A percentile compares a stretch with the other conserved stretches of the same genome.
phyloP scores from a whole-genome alignment of 2,329 filamentous ascomycete species.

The Fusarium concolor region DNA sequence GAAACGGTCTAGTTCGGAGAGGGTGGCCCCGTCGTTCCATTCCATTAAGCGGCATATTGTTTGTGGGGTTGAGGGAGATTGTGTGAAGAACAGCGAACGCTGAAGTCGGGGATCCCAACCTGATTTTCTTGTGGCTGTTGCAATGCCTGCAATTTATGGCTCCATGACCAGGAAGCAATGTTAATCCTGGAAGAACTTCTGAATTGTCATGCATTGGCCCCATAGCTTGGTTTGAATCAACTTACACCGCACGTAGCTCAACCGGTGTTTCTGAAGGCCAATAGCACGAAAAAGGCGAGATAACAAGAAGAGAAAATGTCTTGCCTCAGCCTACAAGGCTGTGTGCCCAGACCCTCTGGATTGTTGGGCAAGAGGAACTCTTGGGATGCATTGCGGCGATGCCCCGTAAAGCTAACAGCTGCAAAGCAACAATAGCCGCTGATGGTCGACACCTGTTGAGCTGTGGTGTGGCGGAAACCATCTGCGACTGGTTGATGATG shows the following conservation, averaged over 20 bases:
- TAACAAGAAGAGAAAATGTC: conserved; percentile 2
- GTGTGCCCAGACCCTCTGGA: conserved; percentile 4
- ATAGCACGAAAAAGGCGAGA: conserved; percentile 8
- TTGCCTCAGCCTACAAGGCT: conserved; percentile 11
- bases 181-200: conserved; percentile 3
- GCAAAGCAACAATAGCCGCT: conserved; percentile 9
- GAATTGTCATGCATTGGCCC: conserved; percentile 6
- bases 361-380: neutral
- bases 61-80: conserved; percentile 39
- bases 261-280: neutral
- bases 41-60: conserved; percentile 27
- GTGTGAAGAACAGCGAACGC: conserved; percentile 9
- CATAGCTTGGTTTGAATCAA: conserved; percentile 13
- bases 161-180: conserved; percentile 8
- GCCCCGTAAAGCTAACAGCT: conserved; percentile 8
- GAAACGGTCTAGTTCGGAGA: conserved; percentile 18
- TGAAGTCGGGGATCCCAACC: conserved; percentile 36
- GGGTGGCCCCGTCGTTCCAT: conserved; percentile 28
- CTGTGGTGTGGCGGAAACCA: conserved; percentile 21
- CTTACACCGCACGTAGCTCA: conserved; percentile 5
- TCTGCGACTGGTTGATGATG: conserved; percentile 1
- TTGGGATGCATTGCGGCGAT: conserved; percentile 16
- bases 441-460: conserved; percentile 8
- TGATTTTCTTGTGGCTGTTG: conserved; percentile 6
- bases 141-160: conserved; percentile 19